A percentile compares a stretch with the other conserved stretches of the same genome.
These are phyloP conservation scores for Rhytidhysteron rufulum DNA, from an alignment of 2,329 filamentous ascomycete genomes.

Conservation along the genomic window DNA sequence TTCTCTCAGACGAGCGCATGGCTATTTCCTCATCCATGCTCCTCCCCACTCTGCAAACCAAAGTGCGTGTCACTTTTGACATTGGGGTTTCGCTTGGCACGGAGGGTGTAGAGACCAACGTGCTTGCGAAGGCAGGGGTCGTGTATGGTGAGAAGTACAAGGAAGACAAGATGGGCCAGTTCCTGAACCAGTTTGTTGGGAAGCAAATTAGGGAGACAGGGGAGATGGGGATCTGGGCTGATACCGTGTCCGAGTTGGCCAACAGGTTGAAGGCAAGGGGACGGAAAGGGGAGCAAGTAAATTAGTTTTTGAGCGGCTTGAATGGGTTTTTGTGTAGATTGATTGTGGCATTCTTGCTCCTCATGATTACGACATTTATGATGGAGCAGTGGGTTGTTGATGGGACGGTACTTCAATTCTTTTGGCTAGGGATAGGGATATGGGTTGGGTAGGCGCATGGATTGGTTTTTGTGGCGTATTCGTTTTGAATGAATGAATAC, in stretches of 20 bases:
- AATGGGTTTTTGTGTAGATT: no score
- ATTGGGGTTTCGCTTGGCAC: conserved; percentile 46
- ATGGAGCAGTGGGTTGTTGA: no score
- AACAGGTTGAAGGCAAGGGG: conserved; percentile 43
- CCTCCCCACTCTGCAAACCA: conserved; percentile 62
- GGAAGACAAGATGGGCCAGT: conserved; percentile 70
- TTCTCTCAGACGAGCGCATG: conserved; percentile 63
- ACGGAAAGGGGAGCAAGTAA: conserved; percentile 34
- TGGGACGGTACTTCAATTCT: no score
- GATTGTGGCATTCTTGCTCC: no score
- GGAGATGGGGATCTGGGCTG: conserved; percentile 39
- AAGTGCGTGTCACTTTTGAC: conserved; percentile 61
- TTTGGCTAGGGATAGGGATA: no score
- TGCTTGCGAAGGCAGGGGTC: conserved; percentile 58
- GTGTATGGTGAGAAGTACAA: conserved; percentile 78
- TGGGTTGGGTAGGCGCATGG: no score
- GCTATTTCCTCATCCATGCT: conserved; percentile 60
- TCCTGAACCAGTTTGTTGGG: conserved; percentile 55
- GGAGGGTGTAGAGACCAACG: conserved; percentile 49
- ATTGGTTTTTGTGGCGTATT: no score
- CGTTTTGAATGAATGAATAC: no score
- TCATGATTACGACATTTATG: no score
- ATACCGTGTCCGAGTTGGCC: conserved; percentile 42
- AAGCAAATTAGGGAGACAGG: conserved; percentile 17
- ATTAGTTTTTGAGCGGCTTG: neutral